Evolutionary conservation across 805 yeast genomes (phyloP), one percentile per base, ranked within the genome.

Genomic region (Metschnikowia anglica): DNA sequence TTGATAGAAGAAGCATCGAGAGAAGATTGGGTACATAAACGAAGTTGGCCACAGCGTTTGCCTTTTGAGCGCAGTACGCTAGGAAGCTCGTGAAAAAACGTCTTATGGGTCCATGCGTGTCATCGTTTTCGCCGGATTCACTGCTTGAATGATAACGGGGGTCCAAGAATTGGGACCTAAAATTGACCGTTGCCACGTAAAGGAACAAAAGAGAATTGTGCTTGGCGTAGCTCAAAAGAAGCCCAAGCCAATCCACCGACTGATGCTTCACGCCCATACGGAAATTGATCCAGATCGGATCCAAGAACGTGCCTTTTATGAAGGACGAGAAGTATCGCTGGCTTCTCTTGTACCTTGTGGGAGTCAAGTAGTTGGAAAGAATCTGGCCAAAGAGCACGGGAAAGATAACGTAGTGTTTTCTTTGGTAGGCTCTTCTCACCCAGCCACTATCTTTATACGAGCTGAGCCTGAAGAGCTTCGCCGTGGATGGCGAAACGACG

Each of bases 221-320:
- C 4, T 46, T 31, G 8, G 53, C 29, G 43, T 69, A 70, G 25
- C 56, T 56, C 23, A 44, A 41, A 2, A 55, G 20, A 21, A 68
- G 46, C 2, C 68, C 65, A 6, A 47, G 13, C 66, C 68, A 67
- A 25, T 63, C 53, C 21, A 70, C 24, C 13, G 54, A 30, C 24
- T 56, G 60, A 16, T 52, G 37, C 8, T 47, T 49, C 13, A 52
- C 55, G 6, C 68, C 66, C 39, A 67, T 49, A 21, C 62, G 51
- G 45, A 58, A 69, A 45, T 68, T 65, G 39, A 58, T 60, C 75
- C 75, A 70, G 37, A 70, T 66, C 1, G 75, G 74, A 41, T 67
- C 65, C 43, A 69, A 55, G 4, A 66, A 52, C 23, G 56, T 46
- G 5, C 52, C 39, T 43, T 65, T 69, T 36, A 70, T 60, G 28